A percentile compares a stretch with the other conserved stretches of the same genome.
Conservation (phyloP, 345 rosid species). For the Hypericum perforatum region DNA sequence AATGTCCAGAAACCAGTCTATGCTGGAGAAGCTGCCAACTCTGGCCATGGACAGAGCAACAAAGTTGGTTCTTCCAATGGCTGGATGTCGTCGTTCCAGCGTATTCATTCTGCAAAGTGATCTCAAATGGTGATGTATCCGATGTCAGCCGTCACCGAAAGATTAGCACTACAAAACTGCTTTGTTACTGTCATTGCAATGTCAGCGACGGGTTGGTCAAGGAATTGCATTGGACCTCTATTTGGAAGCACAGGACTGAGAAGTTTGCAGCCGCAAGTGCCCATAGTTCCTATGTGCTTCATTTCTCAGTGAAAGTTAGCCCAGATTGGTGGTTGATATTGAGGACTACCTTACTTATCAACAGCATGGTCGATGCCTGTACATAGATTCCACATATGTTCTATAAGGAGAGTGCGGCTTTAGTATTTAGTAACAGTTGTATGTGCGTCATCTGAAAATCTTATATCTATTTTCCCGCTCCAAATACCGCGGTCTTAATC, state of each 20-base stretch:
- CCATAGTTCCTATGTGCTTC: conserved; percentile 16
- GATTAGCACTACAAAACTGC: conserved; percentile 15
- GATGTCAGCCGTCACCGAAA: conserved; percentile 11
- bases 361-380: conserved; percentile 30
- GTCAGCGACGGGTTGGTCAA: conserved; percentile 22
- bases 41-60: conserved; percentile 40
- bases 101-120: conserved; percentile 58
- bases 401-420: conserved; percentile 29
- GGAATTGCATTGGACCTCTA: conserved; percentile 23
- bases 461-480: too few species aligned
- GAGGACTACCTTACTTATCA: conserved; percentile 20
- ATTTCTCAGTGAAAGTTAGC: conserved; percentile 19
- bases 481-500: too few species aligned
- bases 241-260: conserved; percentile 24
- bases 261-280: conserved; percentile 19
- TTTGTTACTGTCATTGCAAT: conserved; percentile 16
- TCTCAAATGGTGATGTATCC: conserved; percentile 24
- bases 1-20: conserved; percentile 34
- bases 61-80: conserved; percentile 54
- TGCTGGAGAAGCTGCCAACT: conserved; percentile 45
- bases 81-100: conserved; percentile 73
- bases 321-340: conserved; percentile 20
- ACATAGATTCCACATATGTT: conserved; percentile 33
- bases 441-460: too few species aligned
- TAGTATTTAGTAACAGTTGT: conserved; percentile 2